Evolutionary conservation across 805 yeast species (phyloP), one percentile per base, ranked within the genome.

Genomic region (Cyberlindnera maritima): DNA sequence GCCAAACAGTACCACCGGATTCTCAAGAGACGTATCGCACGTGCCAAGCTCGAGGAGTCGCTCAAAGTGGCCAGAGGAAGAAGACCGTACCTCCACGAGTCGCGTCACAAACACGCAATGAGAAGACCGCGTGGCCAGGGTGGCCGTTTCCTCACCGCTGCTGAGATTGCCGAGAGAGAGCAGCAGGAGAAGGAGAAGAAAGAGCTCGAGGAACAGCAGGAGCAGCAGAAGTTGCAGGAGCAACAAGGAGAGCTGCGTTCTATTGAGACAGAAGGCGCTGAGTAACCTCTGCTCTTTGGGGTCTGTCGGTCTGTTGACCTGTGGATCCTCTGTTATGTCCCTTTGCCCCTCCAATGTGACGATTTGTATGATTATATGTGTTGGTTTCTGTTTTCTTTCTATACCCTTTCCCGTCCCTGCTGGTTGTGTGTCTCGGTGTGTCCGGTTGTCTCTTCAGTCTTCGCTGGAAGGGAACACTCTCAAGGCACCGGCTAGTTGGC

Each of bases 71-170:
- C 94, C 15, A 78, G 96, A 53, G 95, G 95, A 15, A 80, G 98
- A 58, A 85, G 85, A 63, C 97, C 98, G 12, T 92, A 95, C 66
- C 67, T 94, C 41, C 99, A 94, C 63, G 99, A 94, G 67, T 88
- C 97, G 17, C 77, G 99, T 59, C 99, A 94, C 65, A 92, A 94
- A 64, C 99, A 94, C 65, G 99, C 99, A 3, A 94, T 94, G 99
- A 79, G 98, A 63, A 79, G 99, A 64, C 98, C 99, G 14, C 80
- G 99, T 58, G 99, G 99, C 23, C 98, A 94, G 69, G 99, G 99
- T 28, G 99, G 99, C 7, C 75, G 99, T 50, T 94, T 94, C 57
- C 69, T 94, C 49, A 94, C 99, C 1, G 97, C 98, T 13, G 96
- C 96, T 11, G 88, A 80, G 53, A 85, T 79, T 38, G 83, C 79